Percentiles rank a stretch among this genome's conserved stretches.
Evolutionary conservation across 2,329 filamentous ascomycete genomes (phyloP).

Genomic region (Diaporthe sp.): DNA sequence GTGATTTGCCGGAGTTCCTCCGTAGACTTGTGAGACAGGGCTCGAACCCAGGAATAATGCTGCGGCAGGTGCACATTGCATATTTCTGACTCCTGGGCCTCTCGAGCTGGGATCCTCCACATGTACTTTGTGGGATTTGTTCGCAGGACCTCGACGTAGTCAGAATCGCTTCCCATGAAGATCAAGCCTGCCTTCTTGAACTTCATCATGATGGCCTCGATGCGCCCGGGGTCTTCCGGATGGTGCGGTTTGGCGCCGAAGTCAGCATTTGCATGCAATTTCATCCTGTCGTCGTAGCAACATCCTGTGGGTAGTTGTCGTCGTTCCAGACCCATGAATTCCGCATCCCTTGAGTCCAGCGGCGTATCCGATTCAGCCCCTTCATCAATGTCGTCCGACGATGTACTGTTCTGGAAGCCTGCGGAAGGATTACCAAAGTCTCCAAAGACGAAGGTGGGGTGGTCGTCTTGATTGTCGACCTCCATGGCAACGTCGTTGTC

Average conservation of each 20-base stretch:
- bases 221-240: constrained; percentile 92
- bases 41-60: constrained; percentile 85
- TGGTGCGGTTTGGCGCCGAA: constrained; percentile 83
- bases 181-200: constrained; percentile 87
- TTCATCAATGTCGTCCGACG: constrained; percentile 53
- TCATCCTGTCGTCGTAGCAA: constrained; percentile 96
- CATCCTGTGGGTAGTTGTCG: constrained; percentile 78
- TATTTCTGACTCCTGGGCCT: constrained; percentile 85
- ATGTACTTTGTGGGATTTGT: constrained; percentile 72
- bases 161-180: constrained; percentile 70
- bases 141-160: constrained; percentile 66
- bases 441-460: constrained; percentile 54
- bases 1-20: constrained; percentile 79
- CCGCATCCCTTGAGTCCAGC: constrained; percentile 47
- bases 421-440: constrained; percentile 51
- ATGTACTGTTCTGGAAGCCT: constrained; percentile 37
- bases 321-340: constrained; percentile 51
- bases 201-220: constrained; percentile 92
- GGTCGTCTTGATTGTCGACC: constrained; percentile 58
- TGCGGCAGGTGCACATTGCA: constrained; percentile 81
- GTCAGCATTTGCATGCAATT: constrained; percentile 90
- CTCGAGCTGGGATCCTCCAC: constrained; percentile 83
- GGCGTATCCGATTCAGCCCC: constrained; percentile 48
- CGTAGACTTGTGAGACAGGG: constrained; percentile 66
- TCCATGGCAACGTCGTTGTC: constrained; percentile 55